Conservation (phyloP, 2,329 filamentous ascomycete species). For the Xylaria sp. region DNA sequence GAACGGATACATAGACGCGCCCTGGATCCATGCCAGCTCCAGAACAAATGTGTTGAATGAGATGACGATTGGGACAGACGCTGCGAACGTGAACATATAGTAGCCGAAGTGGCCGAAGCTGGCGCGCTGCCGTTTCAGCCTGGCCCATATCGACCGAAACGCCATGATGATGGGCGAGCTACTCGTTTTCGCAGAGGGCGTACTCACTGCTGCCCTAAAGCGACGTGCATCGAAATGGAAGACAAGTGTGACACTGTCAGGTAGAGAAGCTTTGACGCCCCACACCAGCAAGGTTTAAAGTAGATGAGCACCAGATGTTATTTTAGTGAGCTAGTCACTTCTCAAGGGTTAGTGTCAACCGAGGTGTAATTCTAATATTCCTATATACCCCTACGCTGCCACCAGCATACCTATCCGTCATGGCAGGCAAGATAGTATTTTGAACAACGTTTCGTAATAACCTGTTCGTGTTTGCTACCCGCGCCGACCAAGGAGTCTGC, state of each 20-base stretch:
- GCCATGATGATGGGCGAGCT: conserved; percentile 40
- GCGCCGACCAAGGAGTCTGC: too few species aligned
- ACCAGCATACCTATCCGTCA: too few species aligned
- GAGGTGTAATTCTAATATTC: too few species aligned
- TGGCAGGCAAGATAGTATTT: too few species aligned
- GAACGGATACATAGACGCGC: conserved; percentile 77
- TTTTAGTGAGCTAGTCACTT: too few species aligned
- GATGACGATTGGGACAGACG: conserved; percentile 67
- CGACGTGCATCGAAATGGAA: background rate
- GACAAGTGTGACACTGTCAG: background rate
- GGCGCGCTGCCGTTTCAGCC: conserved; percentile 32
- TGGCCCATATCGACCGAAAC: conserved; percentile 45
- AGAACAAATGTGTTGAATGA: conserved; percentile 67
- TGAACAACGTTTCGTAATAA: too few species aligned
- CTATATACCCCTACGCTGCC: too few species aligned
- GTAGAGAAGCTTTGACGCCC: conserved; percentile 10
- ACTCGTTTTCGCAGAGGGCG: background rate
- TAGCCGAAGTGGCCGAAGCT: conserved; percentile 46
- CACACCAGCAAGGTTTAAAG: too few species aligned
- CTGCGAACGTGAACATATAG: conserved; percentile 58
- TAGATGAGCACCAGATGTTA: too few species aligned
- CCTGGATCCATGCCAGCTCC: conserved; percentile 62
- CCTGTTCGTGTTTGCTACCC: too few species aligned
- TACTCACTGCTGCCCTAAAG: background rate
- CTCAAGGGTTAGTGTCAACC: too few species aligned